phyloP scores from a whole-genome alignment of 371 early-diverging fungal genomes.

The Mucor velutinosus region DNA sequence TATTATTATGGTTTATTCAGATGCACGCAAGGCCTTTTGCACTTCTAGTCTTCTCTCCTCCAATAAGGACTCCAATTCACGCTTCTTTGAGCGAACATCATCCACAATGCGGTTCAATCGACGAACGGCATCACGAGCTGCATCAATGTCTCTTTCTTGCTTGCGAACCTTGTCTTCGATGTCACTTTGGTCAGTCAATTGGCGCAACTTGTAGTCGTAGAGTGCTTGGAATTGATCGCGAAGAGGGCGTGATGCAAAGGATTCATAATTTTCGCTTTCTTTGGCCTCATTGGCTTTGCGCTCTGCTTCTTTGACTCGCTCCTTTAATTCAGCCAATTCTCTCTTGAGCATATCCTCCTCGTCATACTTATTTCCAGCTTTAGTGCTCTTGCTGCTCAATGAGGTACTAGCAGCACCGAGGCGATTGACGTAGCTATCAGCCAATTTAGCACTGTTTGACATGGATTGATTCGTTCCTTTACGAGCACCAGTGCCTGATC shows the following conservation, averaged over 20 bases:
- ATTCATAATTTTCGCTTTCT: constrained; percentile 32
- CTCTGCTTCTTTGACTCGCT: constrained; percentile 47
- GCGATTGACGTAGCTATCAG: constrained; percentile 55
- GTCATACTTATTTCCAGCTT: constrained; percentile 40
- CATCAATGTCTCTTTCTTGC: constrained; percentile 54
- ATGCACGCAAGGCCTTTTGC: constrained; percentile 30
- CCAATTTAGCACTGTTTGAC: constrained; percentile 51
- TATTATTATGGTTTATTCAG: constrained; percentile 13
- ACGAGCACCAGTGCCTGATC: constrained; percentile 49
- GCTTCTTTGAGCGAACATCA: constrained; percentile 49
- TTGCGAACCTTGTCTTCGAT: constrained; percentile 49
- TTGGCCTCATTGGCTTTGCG: constrained; percentile 26
- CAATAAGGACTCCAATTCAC: constrained; percentile 41
- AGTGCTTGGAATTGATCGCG: constrained; percentile 54
- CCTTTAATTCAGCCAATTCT: constrained; percentile 45
- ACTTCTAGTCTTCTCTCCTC: constrained; percentile 36
- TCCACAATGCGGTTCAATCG: constrained; percentile 48
- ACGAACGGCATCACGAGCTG: constrained; percentile 53
- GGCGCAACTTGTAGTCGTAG: constrained; percentile 53
- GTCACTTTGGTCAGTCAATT: constrained; percentile 51
- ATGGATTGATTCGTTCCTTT: constrained; percentile 51
- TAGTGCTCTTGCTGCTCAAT: constrained; percentile 41
- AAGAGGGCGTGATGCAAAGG: constrained; percentile 46
- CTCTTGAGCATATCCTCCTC: constrained; percentile 53
- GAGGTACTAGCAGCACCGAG: constrained; percentile 55